phyloP scores from a whole-genome alignment of 2,329 filamentous ascomycete genomes.

The Aphanocladium album region DNA sequence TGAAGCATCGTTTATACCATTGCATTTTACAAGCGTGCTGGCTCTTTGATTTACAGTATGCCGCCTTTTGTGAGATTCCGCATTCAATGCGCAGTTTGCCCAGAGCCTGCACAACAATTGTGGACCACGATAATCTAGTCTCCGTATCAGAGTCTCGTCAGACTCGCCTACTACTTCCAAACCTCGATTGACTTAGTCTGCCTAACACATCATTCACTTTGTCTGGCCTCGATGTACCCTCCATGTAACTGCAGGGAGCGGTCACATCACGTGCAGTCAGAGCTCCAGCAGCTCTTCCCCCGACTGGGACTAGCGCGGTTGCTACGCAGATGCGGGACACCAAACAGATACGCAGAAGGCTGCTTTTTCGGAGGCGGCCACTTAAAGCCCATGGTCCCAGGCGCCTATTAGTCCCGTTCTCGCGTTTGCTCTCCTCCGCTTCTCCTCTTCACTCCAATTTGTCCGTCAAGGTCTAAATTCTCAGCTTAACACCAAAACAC shows the following conservation, averaged over 20 bases:
- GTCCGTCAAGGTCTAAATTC: neutral
- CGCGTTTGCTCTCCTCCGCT: slow-evolving; percentile 7
- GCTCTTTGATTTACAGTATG: too few species aligned
- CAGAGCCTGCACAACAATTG: too few species aligned
- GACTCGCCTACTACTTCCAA: neutral
- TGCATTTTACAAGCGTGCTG: too few species aligned
- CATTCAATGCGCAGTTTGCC: too few species aligned
- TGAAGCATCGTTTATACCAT: neutral
- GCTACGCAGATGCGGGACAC: slow-evolving; percentile 19
- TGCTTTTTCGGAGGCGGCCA: neutral
- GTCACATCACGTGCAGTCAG: slow-evolving; percentile 9
- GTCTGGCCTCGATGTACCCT: neutral
- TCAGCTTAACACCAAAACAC: neutral
- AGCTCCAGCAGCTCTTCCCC: slow-evolving; percentile 2
- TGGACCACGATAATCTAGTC: too few species aligned
- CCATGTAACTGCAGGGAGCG: neutral
- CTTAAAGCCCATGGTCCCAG: slow-evolving; percentile 4
- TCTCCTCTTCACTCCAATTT: neutral
- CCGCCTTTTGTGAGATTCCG: too few species aligned
- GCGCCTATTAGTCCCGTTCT: neutral
- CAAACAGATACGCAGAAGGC: slow-evolving; percentile 9
- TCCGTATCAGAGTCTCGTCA: neutral
- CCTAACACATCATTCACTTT: too few species aligned
- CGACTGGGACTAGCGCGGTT: slow-evolving; percentile 25
- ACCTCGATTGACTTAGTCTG: neutral